Evolutionary conservation across 371 early-diverging fungal species (phyloP), one percentile per base, ranked within the genome.

Genomic region (Mucor irregularis): DNA sequence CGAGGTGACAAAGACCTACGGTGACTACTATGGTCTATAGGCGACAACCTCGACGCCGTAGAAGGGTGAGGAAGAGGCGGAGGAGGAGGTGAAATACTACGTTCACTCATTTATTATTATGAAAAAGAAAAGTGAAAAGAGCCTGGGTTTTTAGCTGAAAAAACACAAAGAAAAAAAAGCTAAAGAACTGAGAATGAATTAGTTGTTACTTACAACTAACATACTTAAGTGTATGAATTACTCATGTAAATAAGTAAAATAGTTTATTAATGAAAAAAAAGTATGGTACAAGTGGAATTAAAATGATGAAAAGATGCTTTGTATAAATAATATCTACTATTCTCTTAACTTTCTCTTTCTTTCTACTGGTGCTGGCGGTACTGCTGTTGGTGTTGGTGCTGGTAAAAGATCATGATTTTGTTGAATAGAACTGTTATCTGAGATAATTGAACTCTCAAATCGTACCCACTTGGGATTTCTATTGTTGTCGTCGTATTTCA

Each of bases 81-180:
- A n/a, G n/a, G n/a, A n/a, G n/a, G n/a, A 37, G 53, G 49, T 24
- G 44, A 54, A 21, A 28, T n/a, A 25, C 50, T 56, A 25, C 49
- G 55, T 38, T 61, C 39, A 24, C 49, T 61, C 62, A 61, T 62
- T n/a, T 4, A n/a, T 35, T 7, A 29, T 14, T 21, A 9, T 30
- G 14, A n/a, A 50, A 16, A 50, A 28, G 10, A 39, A 47, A 31
- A 40, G 14, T 14, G 11, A 34, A 30, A 25, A 33, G 24, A 31
- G n/a, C n/a, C n/a, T n/a, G n/a, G n/a, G n/a, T 11, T n/a, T n/a
- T 8, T 10, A 45, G 37, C 16, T 11, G 11, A 35, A 21, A 14
- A 7, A 35, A 44, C 42, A 49, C 14, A 58, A 37, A 49, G 11
- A 49, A 31, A 34, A 56, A 39, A 22, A 28, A 53, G 9, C 21